Evolutionary conservation across 179 eudicot genomes (phyloP).

Genomic region (Beta lomatogona): DNA sequence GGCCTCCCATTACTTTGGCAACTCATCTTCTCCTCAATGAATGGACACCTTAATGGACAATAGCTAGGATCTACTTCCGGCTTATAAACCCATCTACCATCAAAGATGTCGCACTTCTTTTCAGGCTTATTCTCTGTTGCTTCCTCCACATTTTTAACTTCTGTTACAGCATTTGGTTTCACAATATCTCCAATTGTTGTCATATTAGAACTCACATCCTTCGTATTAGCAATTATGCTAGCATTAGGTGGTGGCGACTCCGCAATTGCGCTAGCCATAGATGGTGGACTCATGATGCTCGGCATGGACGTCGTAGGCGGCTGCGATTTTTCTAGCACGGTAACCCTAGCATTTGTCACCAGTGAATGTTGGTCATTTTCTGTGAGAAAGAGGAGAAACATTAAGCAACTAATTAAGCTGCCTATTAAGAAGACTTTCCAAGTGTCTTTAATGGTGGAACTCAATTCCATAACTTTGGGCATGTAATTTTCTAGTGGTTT

Average conservation of each 20-base stretch:
- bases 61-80: constrained; percentile 17
- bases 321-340: background rate
- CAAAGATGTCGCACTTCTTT: constrained; percentile 32
- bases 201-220: background rate
- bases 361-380: constrained; percentile 9
- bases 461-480: constrained; percentile 26
- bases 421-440: constrained; percentile 41
- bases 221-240: background rate
- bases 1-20: constrained; percentile 43
- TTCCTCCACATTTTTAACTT: background rate
- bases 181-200: background rate
- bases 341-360: background rate
- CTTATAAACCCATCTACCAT: constrained; percentile 43
- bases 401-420: constrained; percentile 27
- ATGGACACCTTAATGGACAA: constrained; percentile 30
- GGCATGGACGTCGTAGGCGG: background rate
- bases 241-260: background rate
- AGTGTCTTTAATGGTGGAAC: constrained; percentile 36
- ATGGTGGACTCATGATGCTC: too few species aligned
- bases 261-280: background rate
- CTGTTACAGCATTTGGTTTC: background rate
- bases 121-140: background rate
- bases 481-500: background rate
- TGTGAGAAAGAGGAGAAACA: constrained; percentile 26
- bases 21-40: constrained; percentile 38